Conservation (phyloP, 148 eudicot species). For the Camellia sinensis region DNA sequence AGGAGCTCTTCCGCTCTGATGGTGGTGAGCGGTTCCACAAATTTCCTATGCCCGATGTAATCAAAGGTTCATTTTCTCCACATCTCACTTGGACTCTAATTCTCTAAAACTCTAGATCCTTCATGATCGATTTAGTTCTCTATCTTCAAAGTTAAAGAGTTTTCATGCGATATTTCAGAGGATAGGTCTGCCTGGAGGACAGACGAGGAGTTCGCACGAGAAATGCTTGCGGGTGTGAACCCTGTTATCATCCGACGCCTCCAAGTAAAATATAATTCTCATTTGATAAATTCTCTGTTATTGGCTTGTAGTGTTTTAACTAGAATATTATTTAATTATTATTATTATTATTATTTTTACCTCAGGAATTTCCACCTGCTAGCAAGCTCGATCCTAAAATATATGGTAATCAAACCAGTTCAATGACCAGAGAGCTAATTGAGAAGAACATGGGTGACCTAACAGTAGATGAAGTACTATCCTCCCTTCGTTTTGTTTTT, state of each 20-base stretch:
- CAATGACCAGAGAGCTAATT: slow-evolving; percentile 58
- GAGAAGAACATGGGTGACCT: slow-evolving; percentile 73
- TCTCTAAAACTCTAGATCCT: neutral
- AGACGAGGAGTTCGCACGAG: slow-evolving; percentile 88
- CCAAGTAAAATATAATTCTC: slow-evolving; percentile 38
- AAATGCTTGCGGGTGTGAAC: slow-evolving; percentile 96
- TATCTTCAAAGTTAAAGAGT: neutral
- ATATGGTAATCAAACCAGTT: slow-evolving; percentile 76
- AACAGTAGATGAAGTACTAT: slow-evolving; percentile 49
- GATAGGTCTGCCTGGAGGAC: slow-evolving; percentile 87
- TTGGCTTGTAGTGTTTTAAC: neutral
- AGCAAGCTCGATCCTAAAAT: slow-evolving; percentile 59
- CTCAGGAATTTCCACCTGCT: slow-evolving; percentile 78
- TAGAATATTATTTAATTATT: slow-evolving; percentile 7
- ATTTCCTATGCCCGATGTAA: slow-evolving; percentile 72
- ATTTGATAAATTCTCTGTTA: slow-evolving; percentile 1
- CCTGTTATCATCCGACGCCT: slow-evolving; percentile 69
- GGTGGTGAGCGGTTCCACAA: slow-evolving; percentile 65
- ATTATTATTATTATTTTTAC: neutral
- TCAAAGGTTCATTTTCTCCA: slow-evolving; percentile 49
- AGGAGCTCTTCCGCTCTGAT: slow-evolving; percentile 62
- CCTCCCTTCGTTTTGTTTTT: neutral
- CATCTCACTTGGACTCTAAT: neutral
- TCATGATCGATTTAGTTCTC: neutral
- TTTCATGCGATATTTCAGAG: slow-evolving; percentile 34